phyloP scores from a whole-genome alignment of 352 stramenopile genomes.

The Globisporangium middletonii region DNA sequence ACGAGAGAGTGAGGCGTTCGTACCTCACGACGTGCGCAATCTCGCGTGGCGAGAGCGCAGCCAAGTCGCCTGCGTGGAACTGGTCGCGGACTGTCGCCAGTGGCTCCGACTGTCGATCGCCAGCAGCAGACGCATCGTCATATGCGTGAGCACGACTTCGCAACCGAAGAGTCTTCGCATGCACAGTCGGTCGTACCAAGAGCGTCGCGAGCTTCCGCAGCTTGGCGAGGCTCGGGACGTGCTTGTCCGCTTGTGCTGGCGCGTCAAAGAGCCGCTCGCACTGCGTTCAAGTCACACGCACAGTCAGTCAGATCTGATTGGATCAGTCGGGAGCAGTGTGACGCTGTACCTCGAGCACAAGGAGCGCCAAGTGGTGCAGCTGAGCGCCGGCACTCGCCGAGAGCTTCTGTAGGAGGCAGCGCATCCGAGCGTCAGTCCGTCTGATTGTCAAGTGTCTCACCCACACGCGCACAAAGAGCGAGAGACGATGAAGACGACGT shows the following conservation, averaged over 20 bases:
- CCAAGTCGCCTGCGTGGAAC: slow-evolving; percentile 35
- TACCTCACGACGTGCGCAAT: slow-evolving; percentile 45
- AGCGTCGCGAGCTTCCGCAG: slow-evolving; percentile 42
- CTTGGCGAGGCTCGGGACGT: slow-evolving; percentile 41
- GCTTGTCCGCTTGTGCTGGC: slow-evolving; percentile 38
- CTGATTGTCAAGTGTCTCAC: neutral
- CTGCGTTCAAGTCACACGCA: slow-evolving; percentile 13
- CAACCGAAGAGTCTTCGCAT: neutral
- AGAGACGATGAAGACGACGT: neutral
- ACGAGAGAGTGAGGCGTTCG: neutral
- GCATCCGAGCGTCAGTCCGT: neutral
- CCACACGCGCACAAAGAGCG: neutral
- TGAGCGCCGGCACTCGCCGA: slow-evolving; percentile 33
- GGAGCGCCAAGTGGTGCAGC: slow-evolving; percentile 36
- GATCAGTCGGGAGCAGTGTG: neutral
- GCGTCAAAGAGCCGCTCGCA: slow-evolving; percentile 46
- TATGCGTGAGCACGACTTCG: neutral
- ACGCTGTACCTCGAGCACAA: slow-evolving; percentile 42
- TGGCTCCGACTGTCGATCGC: slow-evolving; percentile 37
- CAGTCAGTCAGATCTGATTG: neutral
- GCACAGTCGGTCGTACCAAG: slow-evolving; percentile 24
- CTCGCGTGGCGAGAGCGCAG: slow-evolving; percentile 34
- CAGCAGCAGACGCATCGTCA: neutral
- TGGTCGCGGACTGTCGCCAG: slow-evolving; percentile 54
- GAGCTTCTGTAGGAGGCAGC: slow-evolving; percentile 31